phyloP scores from a whole-genome alignment of 768 basidiomycete genomes.

The Collybia sordida region DNA sequence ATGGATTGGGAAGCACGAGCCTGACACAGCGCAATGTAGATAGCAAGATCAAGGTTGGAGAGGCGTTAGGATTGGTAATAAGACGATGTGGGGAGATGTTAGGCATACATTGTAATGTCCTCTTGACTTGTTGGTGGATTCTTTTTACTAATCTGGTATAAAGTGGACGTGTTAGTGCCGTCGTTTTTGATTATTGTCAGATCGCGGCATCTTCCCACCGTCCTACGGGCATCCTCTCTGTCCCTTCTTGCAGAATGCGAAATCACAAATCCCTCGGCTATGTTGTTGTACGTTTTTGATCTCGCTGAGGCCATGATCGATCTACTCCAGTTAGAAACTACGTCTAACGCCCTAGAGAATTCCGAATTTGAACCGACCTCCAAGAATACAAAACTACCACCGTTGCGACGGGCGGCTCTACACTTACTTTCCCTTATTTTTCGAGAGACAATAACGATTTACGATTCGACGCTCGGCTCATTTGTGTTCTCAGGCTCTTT shows the following conservation, averaged over 20 bases:
- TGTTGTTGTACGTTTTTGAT: slow-evolving; percentile 62
- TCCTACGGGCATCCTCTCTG: slow-evolving; percentile 60
- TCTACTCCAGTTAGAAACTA: slow-evolving; percentile 66
- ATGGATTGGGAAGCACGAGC: slow-evolving; percentile 44
- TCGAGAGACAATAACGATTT: slow-evolving; percentile 53
- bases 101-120: slow-evolving; percentile 60
- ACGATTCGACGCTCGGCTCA: slow-evolving; percentile 36
- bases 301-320: slow-evolving; percentile 72
- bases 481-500: slow-evolving; percentile 33
- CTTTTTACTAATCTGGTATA: slow-evolving; percentile 3
- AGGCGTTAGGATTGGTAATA: slow-evolving; percentile 80
- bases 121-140: background rate
- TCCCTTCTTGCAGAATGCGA: slow-evolving; percentile 75
- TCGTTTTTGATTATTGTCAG: slow-evolving; percentile 66
- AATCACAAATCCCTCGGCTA: slow-evolving; percentile 58
- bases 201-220: slow-evolving; percentile 59
- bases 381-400: slow-evolving; percentile 65
- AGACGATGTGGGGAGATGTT: slow-evolving; percentile 70
- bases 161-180: slow-evolving; percentile 75
- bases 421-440: slow-evolving; percentile 75
- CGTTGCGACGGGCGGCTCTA: slow-evolving; percentile 83
- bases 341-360: slow-evolving; percentile 23
- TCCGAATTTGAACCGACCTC: slow-evolving; percentile 58
- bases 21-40: slow-evolving; percentile 69
- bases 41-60: slow-evolving; percentile 73